Base-by-base conservation (phyloP, 495 filamentous ascomycete species). In the Trichoderma virens region DNA sequence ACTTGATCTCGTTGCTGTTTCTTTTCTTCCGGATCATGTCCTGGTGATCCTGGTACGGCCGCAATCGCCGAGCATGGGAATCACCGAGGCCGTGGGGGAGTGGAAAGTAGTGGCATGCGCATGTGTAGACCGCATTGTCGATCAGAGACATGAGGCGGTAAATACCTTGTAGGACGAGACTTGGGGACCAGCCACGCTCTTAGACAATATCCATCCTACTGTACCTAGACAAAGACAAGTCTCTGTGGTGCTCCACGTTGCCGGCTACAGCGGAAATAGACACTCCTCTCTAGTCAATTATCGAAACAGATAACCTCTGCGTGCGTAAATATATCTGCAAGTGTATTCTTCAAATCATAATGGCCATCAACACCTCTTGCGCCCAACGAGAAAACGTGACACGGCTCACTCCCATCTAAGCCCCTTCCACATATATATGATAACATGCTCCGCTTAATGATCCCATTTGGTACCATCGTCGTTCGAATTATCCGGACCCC, bases 261-360 rank as follows among this genome's bases (percentile, higher is more conserved):
- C 38, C 18, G 5, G 18, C n/a, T 0, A 3, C 43, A 1, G 43
- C 7, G 8, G 16, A 9, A 16, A 56, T 27, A 56, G 23, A 56
- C 1, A 1, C 18, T 8, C 9, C 6, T 13, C 51, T 56, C 23
- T 27, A 11, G 16, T 27, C 11, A 9, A 56, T 56, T 27, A 56
- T 16, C 20, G 25, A 1, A 16, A 56, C 9, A 30, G 25, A 1
- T 11, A 30, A 2, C 23, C 11, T 56, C 25, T 56, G 51, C 2
- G 28, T 30, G 51, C 51, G 25, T 56, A 56, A 18, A 56, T 30
- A 56, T 56, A 27, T 56, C 51, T 56, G 51, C 51, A 28, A 28
- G 51, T 56, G 51, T 56, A 56, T 56, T n/a, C 20, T 27, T 27
- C 25, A 30, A 56, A 56, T 30, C 51, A 56, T 56, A 18, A 28